Evolutionary conservation across 2,329 filamentous ascomycete genomes (phyloP), one percentile per base, ranked within the genome.

Genomic region (Fusarium oligoseptatum): DNA sequence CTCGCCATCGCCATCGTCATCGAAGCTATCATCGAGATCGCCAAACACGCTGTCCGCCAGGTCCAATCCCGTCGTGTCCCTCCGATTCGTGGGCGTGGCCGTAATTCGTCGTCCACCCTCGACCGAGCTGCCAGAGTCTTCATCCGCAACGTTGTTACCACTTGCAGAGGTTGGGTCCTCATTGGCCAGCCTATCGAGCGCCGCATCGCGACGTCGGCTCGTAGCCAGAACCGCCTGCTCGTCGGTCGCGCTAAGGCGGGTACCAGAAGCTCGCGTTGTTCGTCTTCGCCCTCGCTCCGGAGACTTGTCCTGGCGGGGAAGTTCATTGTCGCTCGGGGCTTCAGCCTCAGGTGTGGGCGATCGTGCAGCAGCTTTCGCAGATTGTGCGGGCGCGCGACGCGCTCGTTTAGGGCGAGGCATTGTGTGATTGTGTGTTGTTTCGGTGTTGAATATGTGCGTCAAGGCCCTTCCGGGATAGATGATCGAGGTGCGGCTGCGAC

Each of bases 31-130:
- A 63, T 84, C 84, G 9, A 87, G 77, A 60, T 85, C 81, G 14
- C 84, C 85, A 78, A 89, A 89, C 29, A 87, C 80, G 37, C 85
- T 84, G 66, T 88, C 87, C 50, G 83, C 83, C 61, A 87, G 73
- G 69, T 89, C 87, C 36, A 89, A 70, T 6, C 87, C 88, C 1
- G 86, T 87, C 4, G 82, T 84, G 58, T 88, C 85, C 14, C 83
- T 80, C 22, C 81, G 80, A 62, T 79, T 78, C n/a, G 75, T 79
- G 14, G 83, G 81, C 17, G 82, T 84, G 15, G 76, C 78, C 32
- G 79, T 77, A 10, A 79, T 81, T 56, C 81, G 82, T 29, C 84
- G 81, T 14, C 85, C 83, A 43, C 81, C 70, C 70, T 85, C 84
- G 17, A 84, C 76, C 8, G 82, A 82, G 68, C 79, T 80, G 24